Evolutionary conservation across 768 basidiomycete genomes (phyloP), one percentile per base, ranked within the genome.

Genomic region (Pleurotus citrinopileatus): DNA sequence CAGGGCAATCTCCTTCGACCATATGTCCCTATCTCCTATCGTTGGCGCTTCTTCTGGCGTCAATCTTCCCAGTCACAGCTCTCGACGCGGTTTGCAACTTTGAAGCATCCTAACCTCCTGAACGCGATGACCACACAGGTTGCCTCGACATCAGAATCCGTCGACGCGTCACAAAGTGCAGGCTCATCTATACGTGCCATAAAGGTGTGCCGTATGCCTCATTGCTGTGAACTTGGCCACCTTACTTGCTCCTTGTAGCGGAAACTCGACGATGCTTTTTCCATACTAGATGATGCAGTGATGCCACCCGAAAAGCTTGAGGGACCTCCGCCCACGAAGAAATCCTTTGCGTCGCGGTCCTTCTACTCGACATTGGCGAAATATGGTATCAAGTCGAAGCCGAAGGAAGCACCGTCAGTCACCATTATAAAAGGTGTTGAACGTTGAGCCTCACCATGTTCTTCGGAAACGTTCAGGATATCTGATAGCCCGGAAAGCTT

Each of bases 251-350:
- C 15, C 20, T 23, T 34, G 32, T 40, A 92, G 87, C 79, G 91
- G 45, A 93, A 92, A 70, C 80, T 92, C 44, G 85, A 90, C 55
- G 90, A 92, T 68, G 91, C 88, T 26, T 81, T 93, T 55, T 81
- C 85, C 50, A 76, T 71, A 37, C 66, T 93, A 48, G 91, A 93
- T 63, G 78, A 73, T 46, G 87, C 84, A 9, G 80, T 89, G 17
- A 69, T 70, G 13, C 61, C 77, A 1, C 60, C 64, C 6, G 69
- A 73, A 17, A 27, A 61, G 8, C 45, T 51, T 43, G 60, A 70
- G 56, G 53, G 72, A 12, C 73, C 75, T 3, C 74, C 80, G 15
- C 70, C 83, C n/a, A 80, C 78, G 19, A 84, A 86, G 59, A 78
- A 73, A 40, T 68, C 73, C 19, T 66, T 79, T 53, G 73, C 79